Base-by-base conservation (phyloP, 306 rosid genomes). In the Mucuna pruriens region DNA sequence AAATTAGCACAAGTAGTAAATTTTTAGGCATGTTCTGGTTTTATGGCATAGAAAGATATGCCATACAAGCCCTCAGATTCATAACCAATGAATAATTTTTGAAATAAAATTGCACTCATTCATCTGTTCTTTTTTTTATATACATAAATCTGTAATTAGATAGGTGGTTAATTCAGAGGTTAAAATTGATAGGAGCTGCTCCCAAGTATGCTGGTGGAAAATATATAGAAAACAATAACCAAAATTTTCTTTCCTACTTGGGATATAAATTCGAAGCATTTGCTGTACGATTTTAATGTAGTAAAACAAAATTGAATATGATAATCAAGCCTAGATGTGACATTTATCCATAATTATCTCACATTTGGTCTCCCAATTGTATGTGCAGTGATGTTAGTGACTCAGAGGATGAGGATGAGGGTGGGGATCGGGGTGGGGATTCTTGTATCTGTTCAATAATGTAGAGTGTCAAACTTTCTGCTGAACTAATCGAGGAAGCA, bases 381-480 rank as follows among this genome's bases (percentile, higher is more conserved):
- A 29, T 83, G 42, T 86, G 90, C 90, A 90, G 94, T 49, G 97
- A 92, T 51, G 87, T 49, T 33, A 90, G 94, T 48, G 97, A 92
- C 85, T 88, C 92, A 9, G 97, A 92, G 25, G 97, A 90, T 31
- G 97, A 90, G 6, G 94, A n/a, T n/a, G n/a, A n/a, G n/a, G n/a
- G n/a, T n/a, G 97, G 90, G 25, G 97, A 90, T 31, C 94, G 88
- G 6, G 94, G 13, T 31, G 92, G 83, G 4, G 92, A 92, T 78
- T 80, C 94, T 83, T 92, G 97, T 85, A 79, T 87, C 34, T 92
- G 97, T 86, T 61, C 84, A 40, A 81, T 92, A 76, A 90, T 92
- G 94, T 92, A 92, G 91, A 84, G 80, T 79, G 69, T 77, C 79
- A 64, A 71, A 80, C 75, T 36, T 73, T 76, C 70, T 77, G 76